Base-by-base conservation (phyloP, 208 protist genomes). In the Kentomonas sorsogonicus region DNA sequence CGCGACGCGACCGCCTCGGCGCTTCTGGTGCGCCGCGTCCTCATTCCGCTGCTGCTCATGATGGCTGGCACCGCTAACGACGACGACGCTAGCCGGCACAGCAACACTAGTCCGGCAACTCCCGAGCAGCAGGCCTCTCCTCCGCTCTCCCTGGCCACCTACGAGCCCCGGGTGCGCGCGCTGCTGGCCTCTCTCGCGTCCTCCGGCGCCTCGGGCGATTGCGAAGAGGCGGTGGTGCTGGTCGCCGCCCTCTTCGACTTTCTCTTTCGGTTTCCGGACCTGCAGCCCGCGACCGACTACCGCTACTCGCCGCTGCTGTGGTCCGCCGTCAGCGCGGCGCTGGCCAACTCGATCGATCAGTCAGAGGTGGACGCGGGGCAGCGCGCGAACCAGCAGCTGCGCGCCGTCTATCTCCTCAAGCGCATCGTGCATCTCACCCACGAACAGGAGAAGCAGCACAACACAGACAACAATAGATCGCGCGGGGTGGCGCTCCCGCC, bases 171-270 rank as follows among this genome's bases (percentile, higher is more conserved):
- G 43, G 22, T 79, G 23, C 53, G 57, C 31, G 27, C 16, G 22
- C 26, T 74, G 25, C 25, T 79, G 20, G 29, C 26, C 3, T 69
- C 60, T 1, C 34, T 79, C 0, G 23, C 53, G 13, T n/a, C 23
- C 13, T 53, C 56, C 18, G 54, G 50, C 44, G n/a, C n/a, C n/a
- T n/a, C n/a, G 33, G 51, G 58, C 26, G 46, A 72, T 18, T 57
- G 71, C 29, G 77, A 73, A n/a, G 88, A 91, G 39, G 70, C 79
- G 0, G 69, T 91, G 27, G 66, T 92, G 26, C 56, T 95, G 3
- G 74, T 86, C 25, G 80, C 89, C 3, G 79, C 85, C 27, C 66
- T 93, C 16, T 95, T 95, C 54, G 89, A 95, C 34, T 91, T 87
- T 60, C 48, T 95, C 18, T 91, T 94, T 55, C 72, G 67, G 26